Percentiles rank a stretch among this genome's conserved stretches.
These are phyloP conservation scores for Ophiocordyceps unilateralis DNA, from an alignment of 2,329 filamentous ascomycete genomes.

Conservation along the genomic window DNA sequence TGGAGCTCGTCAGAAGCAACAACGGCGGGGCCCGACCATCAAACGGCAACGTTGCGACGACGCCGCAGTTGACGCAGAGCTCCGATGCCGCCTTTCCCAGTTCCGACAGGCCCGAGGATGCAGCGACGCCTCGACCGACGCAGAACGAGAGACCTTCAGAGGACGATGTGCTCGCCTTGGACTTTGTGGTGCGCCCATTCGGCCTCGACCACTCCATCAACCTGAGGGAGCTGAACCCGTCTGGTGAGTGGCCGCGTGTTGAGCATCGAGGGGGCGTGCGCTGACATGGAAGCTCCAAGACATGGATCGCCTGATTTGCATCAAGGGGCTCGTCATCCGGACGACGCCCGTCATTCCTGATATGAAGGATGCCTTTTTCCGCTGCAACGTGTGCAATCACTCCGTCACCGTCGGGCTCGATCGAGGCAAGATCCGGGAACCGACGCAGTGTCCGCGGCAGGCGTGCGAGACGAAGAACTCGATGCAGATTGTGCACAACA, in stretches of 20 bases:
- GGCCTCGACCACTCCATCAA: conserved; percentile 78
- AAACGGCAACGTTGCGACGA: conserved; percentile 35
- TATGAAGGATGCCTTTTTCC: conserved; percentile 98
- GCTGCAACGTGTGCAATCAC: conserved; percentile 84
- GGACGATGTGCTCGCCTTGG: conserved; percentile 60
- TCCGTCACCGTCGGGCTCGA: conserved; percentile 83
- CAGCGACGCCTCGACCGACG: conserved; percentile 19
- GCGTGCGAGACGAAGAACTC: conserved; percentile 78
- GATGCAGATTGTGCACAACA: conserved; percentile 96
- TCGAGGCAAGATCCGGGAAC: conserved; percentile 89
- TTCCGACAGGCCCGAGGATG: conserved; percentile 49
- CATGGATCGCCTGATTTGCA: conserved; percentile 87
- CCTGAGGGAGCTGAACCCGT: conserved; percentile 83
- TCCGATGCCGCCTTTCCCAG: conserved; percentile 64
- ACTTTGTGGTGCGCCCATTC: conserved; percentile 78
- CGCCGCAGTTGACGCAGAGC: conserved; percentile 36
- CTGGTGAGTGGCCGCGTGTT: conserved; percentile 28
- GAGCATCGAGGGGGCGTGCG: too few species aligned
- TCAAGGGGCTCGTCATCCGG: conserved; percentile 92
- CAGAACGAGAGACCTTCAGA: conserved; percentile 45
- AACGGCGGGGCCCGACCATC: conserved; percentile 50
- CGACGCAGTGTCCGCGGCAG: conserved; percentile 70
- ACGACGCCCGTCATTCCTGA: conserved; percentile 94
- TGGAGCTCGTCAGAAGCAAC: conserved; percentile 70
- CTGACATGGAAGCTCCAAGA: conserved; percentile 27